These are phyloP conservation scores for Tylopilus balloui DNA, from an alignment of 768 basidiomycete genomes.

Conservation along the genomic window DNA sequence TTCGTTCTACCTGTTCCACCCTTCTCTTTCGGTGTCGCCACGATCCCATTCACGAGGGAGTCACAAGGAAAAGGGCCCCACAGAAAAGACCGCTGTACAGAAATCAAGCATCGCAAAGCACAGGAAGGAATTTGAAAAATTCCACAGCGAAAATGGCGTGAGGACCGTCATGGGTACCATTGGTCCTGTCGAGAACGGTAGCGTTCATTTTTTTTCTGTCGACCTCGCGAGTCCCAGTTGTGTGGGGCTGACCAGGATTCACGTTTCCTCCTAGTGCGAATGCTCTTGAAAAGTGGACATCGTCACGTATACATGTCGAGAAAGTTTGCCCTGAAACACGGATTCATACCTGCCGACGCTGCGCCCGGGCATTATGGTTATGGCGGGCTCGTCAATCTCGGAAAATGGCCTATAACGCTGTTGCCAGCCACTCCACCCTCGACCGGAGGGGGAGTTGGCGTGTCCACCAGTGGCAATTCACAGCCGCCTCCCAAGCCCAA, in stretches of 20 bases:
- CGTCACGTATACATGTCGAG: constrained; percentile 94
- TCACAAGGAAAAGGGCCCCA: constrained; percentile 39
- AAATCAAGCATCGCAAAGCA: constrained; percentile 54
- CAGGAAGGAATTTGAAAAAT: constrained; percentile 76
- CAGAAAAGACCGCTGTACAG: constrained; percentile 20
- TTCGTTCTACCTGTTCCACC: constrained; percentile 62
- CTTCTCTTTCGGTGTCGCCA: constrained; percentile 24
- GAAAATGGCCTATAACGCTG: constrained; percentile 81
- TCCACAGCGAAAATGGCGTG: constrained; percentile 90
- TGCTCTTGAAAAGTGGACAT: constrained; percentile 91
- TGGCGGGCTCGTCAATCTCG: constrained; percentile 79
- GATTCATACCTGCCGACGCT: constrained; percentile 84
- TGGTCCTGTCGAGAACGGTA: constrained; percentile 85
- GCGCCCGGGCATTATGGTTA: constrained; percentile 94
- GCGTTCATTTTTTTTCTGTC: constrained; percentile 21
- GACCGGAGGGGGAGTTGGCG: neutral
- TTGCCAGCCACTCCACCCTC: constrained; percentile 24
- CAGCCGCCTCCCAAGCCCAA: constrained; percentile 29
- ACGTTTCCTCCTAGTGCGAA: constrained; percentile 60
- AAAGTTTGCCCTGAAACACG: constrained; percentile 83
- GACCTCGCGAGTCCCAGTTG: too few relatives aligned
- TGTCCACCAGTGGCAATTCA: neutral
- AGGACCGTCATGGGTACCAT: constrained; percentile 88
- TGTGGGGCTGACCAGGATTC: neutral
- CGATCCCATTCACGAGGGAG: constrained; percentile 32